Conservation (phyloP, 768 basidiomycete species). For the Suillus decipiens region DNA sequence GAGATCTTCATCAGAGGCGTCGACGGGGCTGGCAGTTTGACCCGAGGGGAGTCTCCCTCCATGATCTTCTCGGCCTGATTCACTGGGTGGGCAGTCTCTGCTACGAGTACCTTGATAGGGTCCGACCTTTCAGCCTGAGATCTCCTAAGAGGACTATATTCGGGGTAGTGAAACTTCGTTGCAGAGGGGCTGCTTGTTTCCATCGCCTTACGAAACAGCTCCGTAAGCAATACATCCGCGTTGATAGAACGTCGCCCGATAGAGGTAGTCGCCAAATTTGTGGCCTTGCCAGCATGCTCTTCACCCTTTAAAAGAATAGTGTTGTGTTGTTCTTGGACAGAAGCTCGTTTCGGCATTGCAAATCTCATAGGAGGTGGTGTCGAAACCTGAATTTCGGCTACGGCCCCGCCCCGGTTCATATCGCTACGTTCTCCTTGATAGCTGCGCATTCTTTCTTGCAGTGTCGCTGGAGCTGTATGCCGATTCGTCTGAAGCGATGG, state of each 20-base stretch:
- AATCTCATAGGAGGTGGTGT: background rate
- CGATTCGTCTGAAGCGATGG: slow-evolving; percentile 9
- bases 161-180: background rate
- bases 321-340: background rate
- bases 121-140: background rate
- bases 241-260: slow-evolving; percentile 7
- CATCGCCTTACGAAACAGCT: slow-evolving; percentile 9
- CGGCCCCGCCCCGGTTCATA: background rate
- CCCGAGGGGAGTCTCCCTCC: background rate
- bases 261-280: background rate
- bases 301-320: background rate
- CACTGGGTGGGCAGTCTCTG: background rate
- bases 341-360: background rate
- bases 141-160: background rate
- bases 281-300: background rate
- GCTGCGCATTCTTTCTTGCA: background rate
- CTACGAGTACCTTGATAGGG: background rate
- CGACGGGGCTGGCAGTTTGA: background rate
- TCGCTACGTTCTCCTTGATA: background rate
- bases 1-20: background rate
- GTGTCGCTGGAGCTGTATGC: background rate
- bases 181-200: background rate
- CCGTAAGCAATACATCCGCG: slow-evolving; percentile 5
- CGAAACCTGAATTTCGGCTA: background rate
- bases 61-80: background rate